Conservation (phyloP, 2,329 filamentous ascomycete species). For the Neurospora crassa region DNA sequence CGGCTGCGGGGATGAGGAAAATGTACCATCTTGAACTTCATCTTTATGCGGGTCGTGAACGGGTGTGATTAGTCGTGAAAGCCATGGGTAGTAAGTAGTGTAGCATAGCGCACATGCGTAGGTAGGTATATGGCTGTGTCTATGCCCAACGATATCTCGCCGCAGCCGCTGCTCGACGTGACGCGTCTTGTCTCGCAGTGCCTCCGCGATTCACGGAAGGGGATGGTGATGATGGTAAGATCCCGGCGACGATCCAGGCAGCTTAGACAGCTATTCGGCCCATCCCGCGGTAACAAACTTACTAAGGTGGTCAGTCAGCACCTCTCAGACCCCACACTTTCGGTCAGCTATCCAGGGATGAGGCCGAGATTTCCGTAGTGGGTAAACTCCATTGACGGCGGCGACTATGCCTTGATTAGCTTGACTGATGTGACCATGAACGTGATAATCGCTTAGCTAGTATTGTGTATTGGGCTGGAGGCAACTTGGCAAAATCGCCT, state of each 20-base stretch:
- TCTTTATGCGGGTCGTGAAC: not conserved
- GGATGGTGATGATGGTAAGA: not conserved
- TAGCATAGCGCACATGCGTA: not conserved
- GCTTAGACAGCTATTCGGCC: not conserved
- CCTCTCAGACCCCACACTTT: not conserved
- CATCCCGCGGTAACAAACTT: not conserved
- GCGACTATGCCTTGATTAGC: too few species aligned
- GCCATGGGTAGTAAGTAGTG: not conserved
- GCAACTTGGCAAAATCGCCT: not conserved
- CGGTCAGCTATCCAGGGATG: not conserved
- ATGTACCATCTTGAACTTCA: not conserved
- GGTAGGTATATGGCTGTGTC: not conserved
- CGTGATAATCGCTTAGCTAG: not conserved
- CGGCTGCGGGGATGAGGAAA: not conserved
- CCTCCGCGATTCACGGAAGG: not conserved
- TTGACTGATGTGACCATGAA: not conserved
- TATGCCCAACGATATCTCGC: not conserved
- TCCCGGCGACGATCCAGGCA: not conserved
- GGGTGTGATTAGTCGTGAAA: not conserved
- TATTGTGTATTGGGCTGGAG: not conserved
- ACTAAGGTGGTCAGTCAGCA: not conserved
- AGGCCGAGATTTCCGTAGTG: not conserved
- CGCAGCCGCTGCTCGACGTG: not conserved
- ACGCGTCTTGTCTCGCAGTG: not conserved
- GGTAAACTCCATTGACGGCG: not conserved